phyloP scores from a whole-genome alignment of 2,329 filamentous ascomycete species.

The Leptoxyphium fumago region DNA sequence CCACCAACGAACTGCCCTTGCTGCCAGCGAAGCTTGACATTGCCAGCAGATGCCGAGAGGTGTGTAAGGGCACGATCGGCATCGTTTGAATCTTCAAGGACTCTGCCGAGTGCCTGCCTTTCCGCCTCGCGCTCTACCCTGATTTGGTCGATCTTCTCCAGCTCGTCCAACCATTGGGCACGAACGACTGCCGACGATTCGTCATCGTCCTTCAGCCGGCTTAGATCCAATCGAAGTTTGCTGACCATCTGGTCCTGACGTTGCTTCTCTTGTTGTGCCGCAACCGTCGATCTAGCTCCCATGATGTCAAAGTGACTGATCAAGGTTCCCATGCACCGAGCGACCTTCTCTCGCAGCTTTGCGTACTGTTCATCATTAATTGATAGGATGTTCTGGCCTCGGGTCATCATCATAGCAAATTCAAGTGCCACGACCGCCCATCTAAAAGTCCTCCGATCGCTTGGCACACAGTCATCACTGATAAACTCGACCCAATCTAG shows the following conservation, averaged over 20 bases:
- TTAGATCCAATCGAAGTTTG: conserved; percentile 66
- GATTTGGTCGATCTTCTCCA: conserved; percentile 62
- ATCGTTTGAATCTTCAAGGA: conserved; percentile 88
- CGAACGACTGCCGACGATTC: conserved; percentile 64
- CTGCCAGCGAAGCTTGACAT: conserved; percentile 93
- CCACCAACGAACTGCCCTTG: conserved; percentile 97
- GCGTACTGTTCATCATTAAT: conserved; percentile 81
- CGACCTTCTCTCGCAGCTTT: conserved; percentile 70
- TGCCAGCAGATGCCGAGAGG: conserved; percentile 84
- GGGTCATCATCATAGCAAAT: conserved; percentile 94
- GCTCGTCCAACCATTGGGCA: conserved; percentile 57
- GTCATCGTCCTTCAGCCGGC: conserved; percentile 61
- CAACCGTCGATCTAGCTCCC: conserved; percentile 83
- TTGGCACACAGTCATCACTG: conserved; percentile 87
- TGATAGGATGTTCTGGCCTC: conserved; percentile 81
- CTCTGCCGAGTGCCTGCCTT: conserved; percentile 73
- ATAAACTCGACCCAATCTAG: conserved; percentile 98
- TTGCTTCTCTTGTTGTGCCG: conserved; percentile 86
- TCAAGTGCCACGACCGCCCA: conserved; percentile 94
- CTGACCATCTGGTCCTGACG: conserved; percentile 66
- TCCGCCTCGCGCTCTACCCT: conserved; percentile 71
- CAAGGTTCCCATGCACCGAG: conserved; percentile 90
- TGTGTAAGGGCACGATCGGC: conserved; percentile 89
- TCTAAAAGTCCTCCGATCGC: conserved; percentile 88
- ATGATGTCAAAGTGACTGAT: conserved; percentile 99